Evolutionary conservation across 192 early-diverging fungal species (phyloP).

Genomic region (Coemansia sp.): DNA sequence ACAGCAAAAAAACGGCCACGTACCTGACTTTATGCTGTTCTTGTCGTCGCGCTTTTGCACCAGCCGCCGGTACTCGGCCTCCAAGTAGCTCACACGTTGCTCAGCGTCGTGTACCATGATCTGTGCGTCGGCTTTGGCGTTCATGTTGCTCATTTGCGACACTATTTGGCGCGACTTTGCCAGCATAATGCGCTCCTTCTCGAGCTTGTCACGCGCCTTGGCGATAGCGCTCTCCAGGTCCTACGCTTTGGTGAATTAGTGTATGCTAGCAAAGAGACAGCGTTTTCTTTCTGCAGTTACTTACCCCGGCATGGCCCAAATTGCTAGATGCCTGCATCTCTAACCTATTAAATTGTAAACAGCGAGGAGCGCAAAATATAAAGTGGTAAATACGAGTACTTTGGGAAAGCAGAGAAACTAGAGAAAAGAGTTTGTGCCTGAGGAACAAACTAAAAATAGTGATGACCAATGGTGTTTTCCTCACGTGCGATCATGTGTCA

Average conservation of each 20-base stretch:
- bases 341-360: not conserved
- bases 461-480: not conserved
- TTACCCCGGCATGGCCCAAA: slow-evolving; percentile 46
- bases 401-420: not conserved
- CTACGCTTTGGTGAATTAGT: slow-evolving; percentile 15
- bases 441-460: not conserved
- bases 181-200: slow-evolving; percentile 71
- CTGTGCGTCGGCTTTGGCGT: slow-evolving; percentile 75
- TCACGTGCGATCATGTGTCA: not conserved
- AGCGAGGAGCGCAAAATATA: not conserved
- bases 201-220: slow-evolving; percentile 69
- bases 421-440: not conserved
- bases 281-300: not conserved
- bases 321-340: slow-evolving; percentile 42
- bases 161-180: slow-evolving; percentile 73
- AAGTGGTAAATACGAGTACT: not conserved
- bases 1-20: not conserved
- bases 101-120: slow-evolving; percentile 64
- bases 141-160: slow-evolving; percentile 68
- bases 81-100: slow-evolving; percentile 68
- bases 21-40: slow-evolving; percentile 48
- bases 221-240: slow-evolving; percentile 66
- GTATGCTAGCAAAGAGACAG: not conserved
- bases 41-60: slow-evolving; percentile 59
- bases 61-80: slow-evolving; percentile 64